Percentiles rank a stretch among this genome's conserved stretches.
These are phyloP conservation scores for Plectosphaerella plurivora DNA, from an alignment of 2,329 filamentous ascomycete species.

Conservation along the genomic window DNA sequence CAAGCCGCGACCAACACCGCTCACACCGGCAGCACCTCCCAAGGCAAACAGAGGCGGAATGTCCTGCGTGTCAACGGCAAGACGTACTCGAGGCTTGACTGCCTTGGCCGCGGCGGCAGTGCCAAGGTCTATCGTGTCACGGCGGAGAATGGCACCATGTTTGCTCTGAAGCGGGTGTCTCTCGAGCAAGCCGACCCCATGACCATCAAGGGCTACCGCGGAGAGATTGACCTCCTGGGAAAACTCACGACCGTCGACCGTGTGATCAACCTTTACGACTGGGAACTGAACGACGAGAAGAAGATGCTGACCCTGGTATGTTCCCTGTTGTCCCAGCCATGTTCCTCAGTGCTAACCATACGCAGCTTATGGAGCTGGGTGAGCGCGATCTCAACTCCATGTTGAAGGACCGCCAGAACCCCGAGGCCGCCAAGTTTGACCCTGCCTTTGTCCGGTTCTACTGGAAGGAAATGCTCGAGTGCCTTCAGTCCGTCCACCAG, in stretches of 20 bases:
- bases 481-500: constrained; percentile 82
- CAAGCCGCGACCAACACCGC: constrained; percentile 83
- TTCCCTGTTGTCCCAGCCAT: constrained; percentile 12
- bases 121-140: constrained; percentile 95
- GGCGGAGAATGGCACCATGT: constrained; percentile 93
- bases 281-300: constrained; percentile 89
- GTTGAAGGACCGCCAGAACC: constrained; percentile 67
- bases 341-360: neutral
- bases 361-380: constrained; percentile 90
- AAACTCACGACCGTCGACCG: constrained; percentile 81
- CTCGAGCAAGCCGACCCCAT: constrained; percentile 83
- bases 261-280: constrained; percentile 87
- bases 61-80: constrained; percentile 88
- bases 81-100: constrained; percentile 83
- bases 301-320: constrained; percentile 76
- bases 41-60: constrained; percentile 71
- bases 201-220: constrained; percentile 83
- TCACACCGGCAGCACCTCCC: constrained; percentile 71
- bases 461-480: constrained; percentile 99
- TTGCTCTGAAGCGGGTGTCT: constrained; percentile 89
- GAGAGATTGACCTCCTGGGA: constrained; percentile 87
- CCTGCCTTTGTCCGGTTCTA: constrained; percentile 92
- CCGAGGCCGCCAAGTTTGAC: constrained; percentile 73
- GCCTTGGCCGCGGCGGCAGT: constrained; percentile 86
- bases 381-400: constrained; percentile 90